Percentiles rank a stretch among this genome's conserved stretches.
phyloP scores from a whole-genome alignment of 257 asterid species.

The Coffea canephora region DNA sequence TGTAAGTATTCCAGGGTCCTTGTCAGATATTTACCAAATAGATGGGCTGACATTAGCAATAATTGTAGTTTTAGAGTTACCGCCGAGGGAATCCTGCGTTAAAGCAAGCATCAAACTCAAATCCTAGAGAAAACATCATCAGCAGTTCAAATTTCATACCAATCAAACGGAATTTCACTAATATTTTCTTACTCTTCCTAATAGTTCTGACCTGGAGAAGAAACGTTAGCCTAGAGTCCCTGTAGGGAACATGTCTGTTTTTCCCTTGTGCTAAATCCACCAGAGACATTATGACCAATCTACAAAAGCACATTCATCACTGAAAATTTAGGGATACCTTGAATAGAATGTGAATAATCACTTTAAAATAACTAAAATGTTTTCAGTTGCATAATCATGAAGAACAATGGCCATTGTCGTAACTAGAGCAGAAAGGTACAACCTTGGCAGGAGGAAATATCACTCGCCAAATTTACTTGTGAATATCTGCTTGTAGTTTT shows the following conservation, averaged over 20 bases:
- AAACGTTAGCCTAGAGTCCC: conserved; percentile 88
- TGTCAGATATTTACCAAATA: conserved; percentile 46
- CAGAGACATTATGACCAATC: conserved; percentile 79
- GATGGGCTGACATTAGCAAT: conserved; percentile 91
- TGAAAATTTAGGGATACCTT: conserved; percentile 19
- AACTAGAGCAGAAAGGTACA: not conserved
- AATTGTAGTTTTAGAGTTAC: conserved; percentile 81
- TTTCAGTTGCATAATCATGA: not conserved
- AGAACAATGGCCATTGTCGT: not conserved
- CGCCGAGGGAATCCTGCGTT: conserved; percentile 88
- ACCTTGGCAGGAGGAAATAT: not conserved
- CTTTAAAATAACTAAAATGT: not conserved
- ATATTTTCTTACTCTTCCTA: not conserved
- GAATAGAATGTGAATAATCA: not conserved
- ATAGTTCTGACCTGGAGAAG: conserved; percentile 74
- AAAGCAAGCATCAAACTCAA: conserved; percentile 9
- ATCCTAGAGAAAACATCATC: not conserved
- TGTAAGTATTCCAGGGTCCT: not conserved
- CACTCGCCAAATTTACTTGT: not conserved
- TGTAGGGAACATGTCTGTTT: conserved; percentile 80
- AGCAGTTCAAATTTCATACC: not conserved
- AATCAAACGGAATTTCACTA: not conserved
- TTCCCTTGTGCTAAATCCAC: conserved; percentile 87
- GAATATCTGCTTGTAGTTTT: not conserved
- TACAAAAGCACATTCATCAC: conserved; percentile 28